Base-by-base conservation (phyloP, 805 yeast genomes). In the Sugiyamaella marilandica region DNA sequence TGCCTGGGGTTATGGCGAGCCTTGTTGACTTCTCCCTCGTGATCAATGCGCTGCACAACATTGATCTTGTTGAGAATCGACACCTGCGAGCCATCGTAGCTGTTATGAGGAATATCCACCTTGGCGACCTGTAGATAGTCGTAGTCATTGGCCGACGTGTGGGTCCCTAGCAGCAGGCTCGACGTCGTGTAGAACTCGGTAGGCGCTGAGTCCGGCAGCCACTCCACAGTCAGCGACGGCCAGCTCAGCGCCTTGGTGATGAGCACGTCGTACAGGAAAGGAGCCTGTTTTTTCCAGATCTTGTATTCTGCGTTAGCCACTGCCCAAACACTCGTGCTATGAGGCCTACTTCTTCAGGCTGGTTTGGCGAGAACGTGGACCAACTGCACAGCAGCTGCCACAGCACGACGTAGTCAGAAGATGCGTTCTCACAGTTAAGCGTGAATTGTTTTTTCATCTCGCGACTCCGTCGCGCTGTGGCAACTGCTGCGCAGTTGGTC, bases 21-120 rank as follows among this genome's bases (percentile, higher is more conserved):
- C 57, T 76, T 76, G 66, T 85, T 84, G 48, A 85, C 82, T 61
- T 84, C 90, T 5, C 85, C 83, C 21, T 82, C 79, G 58, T 83
- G 89, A 47, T 71, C 72, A 82, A 88, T 84, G 53, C 74, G 70
- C 52, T 76, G 72, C 18, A 70, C 56, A 8, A 77, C 65, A 41
- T 67, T 66, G 32, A 79, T 64, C 50, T 76, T 70, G 49, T 56
- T 56, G n/a, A 51, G 47, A 45, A 48, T 39, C 10, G 49, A 18
- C 35, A 19, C 39, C 37, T 41, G 44, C 13, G 48, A 41, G 14
- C 36, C 33, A 8, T 41, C 33, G 41, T 45, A 58, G 19, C 52
- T 41, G 24, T 47, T 45, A 16, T 56, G 65, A 45, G 71, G 76
- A 29, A 65, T 63, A 59, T 64, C 75, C 43, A 68, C 73, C 47